Conservation (phyloP, 306 rosid genomes). For the Luffa acutangula region DNA sequence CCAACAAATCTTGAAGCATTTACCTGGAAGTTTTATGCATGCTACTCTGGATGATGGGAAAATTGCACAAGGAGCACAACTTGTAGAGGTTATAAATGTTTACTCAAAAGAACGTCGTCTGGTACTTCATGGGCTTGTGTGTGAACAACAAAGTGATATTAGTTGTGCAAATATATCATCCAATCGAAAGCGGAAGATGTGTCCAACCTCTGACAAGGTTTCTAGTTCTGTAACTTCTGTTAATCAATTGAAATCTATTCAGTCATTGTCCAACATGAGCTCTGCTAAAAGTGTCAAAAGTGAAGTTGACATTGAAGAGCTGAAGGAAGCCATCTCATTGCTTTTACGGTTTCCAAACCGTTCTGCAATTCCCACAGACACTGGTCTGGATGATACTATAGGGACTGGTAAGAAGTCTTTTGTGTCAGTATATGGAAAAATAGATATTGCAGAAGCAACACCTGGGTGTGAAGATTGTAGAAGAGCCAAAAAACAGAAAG, state of each 20-base stretch:
- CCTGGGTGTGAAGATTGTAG: conserved; percentile 95
- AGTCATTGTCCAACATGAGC: conserved; percentile 14
- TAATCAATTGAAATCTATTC: conserved; percentile 38
- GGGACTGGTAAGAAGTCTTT: conserved; percentile 43
- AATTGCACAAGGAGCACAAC: conserved; percentile 44
- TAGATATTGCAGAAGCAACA: conserved; percentile 56
- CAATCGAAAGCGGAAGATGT: conserved; percentile 28
- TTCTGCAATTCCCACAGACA: conserved; percentile 22
- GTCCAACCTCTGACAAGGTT: conserved; percentile 39
- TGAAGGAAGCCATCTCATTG: conserved; percentile 55
- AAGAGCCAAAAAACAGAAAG: conserved; percentile 69
- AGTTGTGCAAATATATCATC: conserved; percentile 17
- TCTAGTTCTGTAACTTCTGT: conserved; percentile 28
- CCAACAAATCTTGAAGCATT: conserved; percentile 51
- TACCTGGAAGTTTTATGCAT: conserved; percentile 47
- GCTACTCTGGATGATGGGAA: conserved; percentile 61
- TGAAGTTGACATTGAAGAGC: conserved; percentile 48
- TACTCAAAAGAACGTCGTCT: conserved; percentile 75
- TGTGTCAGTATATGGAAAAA: conserved; percentile 35
- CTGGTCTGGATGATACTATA: conserved; percentile 47
- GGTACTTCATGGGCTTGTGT: conserved; percentile 40
- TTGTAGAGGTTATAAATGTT: conserved; percentile 47
- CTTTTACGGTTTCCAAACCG: conserved; percentile 56
- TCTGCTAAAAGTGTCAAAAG: conserved; percentile 36
- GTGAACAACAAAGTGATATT: conserved; percentile 23